Percentiles rank a stretch among this genome's conserved stretches.
Evolutionary conservation across 345 rosid species (phyloP).

Genomic region (Microthlaspi erraticum): DNA sequence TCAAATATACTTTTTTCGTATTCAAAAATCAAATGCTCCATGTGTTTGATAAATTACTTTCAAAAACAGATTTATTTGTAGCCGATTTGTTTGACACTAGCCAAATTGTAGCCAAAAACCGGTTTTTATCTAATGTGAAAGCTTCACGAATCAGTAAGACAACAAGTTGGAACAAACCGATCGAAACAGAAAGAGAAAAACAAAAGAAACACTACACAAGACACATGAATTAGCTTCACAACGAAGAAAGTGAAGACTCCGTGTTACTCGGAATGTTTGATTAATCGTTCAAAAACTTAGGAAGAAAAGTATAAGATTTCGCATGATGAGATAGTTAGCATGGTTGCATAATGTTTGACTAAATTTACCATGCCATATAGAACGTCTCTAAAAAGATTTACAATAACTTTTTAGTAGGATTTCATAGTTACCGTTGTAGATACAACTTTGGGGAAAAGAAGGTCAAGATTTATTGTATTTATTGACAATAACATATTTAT

Average conservation of each 20-base stretch:
- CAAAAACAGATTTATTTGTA: neutral
- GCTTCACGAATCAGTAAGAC: neutral
- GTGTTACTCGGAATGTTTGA: neutral
- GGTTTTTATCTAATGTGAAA: neutral
- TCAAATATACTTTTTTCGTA: constrained; percentile 16
- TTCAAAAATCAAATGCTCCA: neutral
- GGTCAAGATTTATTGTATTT: too few relatives aligned
- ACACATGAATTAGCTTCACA: constrained; percentile 2
- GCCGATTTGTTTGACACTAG: constrained; percentile 25
- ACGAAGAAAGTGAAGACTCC: neutral
- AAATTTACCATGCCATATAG: too few relatives aligned
- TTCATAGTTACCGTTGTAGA: too few relatives aligned
- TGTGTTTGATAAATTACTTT: constrained; percentile 17
- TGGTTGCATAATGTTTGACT: too few relatives aligned
- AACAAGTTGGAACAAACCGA: neutral
- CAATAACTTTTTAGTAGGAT: too few relatives aligned
- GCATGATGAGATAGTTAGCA: too few relatives aligned
- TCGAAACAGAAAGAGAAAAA: constrained; percentile 1
- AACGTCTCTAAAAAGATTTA: too few relatives aligned
- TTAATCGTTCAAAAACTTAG: neutral
- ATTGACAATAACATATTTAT: too few relatives aligned
- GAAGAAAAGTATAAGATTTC: neutral
- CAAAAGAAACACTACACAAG: neutral
- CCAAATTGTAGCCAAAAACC: neutral
- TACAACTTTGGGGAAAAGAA: too few relatives aligned